Evolutionary conservation across 2,329 filamentous ascomycete species (phyloP).

Genomic region (Apiospora malaysiana): DNA sequence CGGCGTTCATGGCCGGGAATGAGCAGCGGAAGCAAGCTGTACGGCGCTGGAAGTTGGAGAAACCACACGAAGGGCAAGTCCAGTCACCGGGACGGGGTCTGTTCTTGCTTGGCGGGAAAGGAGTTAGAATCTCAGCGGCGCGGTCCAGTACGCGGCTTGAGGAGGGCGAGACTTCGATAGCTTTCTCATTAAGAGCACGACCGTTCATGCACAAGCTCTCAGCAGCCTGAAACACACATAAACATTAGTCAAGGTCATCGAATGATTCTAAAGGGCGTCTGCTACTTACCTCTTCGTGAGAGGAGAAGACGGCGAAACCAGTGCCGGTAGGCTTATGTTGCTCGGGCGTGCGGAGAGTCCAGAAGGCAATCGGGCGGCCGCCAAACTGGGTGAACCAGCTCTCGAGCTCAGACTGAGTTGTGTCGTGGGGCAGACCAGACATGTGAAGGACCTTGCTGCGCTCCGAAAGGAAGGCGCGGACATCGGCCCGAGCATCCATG

Average conservation of each 20-base stretch:
- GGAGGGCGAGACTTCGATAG: slow-evolving; percentile 97
- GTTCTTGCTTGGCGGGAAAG: slow-evolving; percentile 98
- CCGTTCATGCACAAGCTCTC: slow-evolving; percentile 99
- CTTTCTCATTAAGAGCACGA: slow-evolving; percentile 96
- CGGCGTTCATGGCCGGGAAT: slow-evolving; percentile 88
- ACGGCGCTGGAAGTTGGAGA: slow-evolving; percentile 98
- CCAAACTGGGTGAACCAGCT: slow-evolving; percentile 99
- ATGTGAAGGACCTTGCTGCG: slow-evolving; percentile 98
- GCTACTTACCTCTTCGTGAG: slow-evolving; percentile 89
- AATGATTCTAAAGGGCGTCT: background rate
- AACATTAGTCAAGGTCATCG: slow-evolving; percentile 21
- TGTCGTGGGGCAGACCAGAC: slow-evolving; percentile 96
- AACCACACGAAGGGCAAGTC: slow-evolving; percentile 98
- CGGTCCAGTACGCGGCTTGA: slow-evolving; percentile 96
- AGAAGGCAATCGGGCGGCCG: slow-evolving; percentile 96
- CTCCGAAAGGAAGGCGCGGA: slow-evolving; percentile 93
- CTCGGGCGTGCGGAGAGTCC: slow-evolving; percentile 96
- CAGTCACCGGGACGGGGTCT: slow-evolving; percentile 95
- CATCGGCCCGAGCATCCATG: slow-evolving; percentile 96
- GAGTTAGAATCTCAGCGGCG: slow-evolving; percentile 92
- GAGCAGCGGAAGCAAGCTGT: slow-evolving; percentile 99
- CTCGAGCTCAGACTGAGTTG: slow-evolving; percentile 96
- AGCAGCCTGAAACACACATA: slow-evolving; percentile 69
- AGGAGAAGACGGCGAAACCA: slow-evolving; percentile 97
- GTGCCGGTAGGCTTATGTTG: slow-evolving; percentile 99